Base-by-base conservation (phyloP, 2,329 filamentous ascomycete genomes). In the Aspergillus oerlinghausenensis region DNA sequence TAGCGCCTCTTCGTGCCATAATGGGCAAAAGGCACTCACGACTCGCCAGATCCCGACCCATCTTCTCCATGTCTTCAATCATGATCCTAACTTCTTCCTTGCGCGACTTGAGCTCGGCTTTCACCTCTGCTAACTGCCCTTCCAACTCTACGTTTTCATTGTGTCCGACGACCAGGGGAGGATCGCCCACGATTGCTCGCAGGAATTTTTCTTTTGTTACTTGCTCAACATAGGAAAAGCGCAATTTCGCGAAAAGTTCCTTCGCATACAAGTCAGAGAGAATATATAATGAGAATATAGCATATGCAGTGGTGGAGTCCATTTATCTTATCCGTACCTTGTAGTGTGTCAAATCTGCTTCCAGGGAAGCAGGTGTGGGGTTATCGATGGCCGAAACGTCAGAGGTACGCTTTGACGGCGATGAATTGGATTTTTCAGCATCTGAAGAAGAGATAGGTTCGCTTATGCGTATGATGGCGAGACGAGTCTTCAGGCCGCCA, bases 161-260 rank as follows among this genome's bases (percentile, higher is more conserved):
- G 47, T 87, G 84, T 43, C 88, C 88, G 56, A 96, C 89, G 49
- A 97, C 88, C 17, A 92, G 81, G 0, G 93, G 94, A 50, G 92
- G 91, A 61, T 96, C 90, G 61, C 90, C 91, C 17, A 95, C 91
- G 65, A 97, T 95, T 61, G 90, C 88, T 64, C 92, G 90, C 54
- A 99, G 87, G 74, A 97, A 97, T 69, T 96, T 96, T 73, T 99
- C 94, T 76, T 97, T 99, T 48, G 93, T 97, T 60, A 97, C 92
- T 79, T 97, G 94, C 76, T 99, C 94, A 65, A 97, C 89, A 75
- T 97, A 97, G 62, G 90, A 95, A 79, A 97, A 97, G 65, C 93
- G 90, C 42, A 97, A 82, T 77, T 99, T 97, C 45, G 91, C 88
- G 75, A 97, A 99, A 21, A 97, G 84, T 75, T 97, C 92, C 77